Evolutionary conservation across 2,329 filamentous ascomycete species (phyloP).

Genomic region (Cladophialophora exuberans): DNA sequence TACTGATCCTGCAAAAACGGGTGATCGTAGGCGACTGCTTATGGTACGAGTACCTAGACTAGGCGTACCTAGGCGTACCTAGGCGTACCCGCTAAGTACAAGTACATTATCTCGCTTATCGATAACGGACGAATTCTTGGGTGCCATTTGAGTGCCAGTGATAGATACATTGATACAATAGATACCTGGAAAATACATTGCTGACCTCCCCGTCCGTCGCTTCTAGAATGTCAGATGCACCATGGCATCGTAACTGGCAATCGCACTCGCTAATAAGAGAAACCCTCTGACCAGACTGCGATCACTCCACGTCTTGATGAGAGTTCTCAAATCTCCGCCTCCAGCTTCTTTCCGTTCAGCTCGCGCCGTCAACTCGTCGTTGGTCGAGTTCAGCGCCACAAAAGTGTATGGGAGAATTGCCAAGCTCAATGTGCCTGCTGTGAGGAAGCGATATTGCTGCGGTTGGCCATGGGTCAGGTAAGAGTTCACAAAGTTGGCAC

Average conservation of each 20-base stretch:
- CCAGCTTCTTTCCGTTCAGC: conserved; percentile 1
- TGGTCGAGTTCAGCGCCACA: conserved; percentile 1
- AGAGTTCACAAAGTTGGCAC: conserved; percentile 14
- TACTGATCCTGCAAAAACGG: too few species aligned
- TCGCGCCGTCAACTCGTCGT: conserved; percentile 4
- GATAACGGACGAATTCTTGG: too few species aligned
- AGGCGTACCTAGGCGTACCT: too few species aligned
- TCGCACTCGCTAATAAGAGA: conserved; percentile 8
- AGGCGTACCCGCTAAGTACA: too few species aligned
- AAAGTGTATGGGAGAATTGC: conserved; percentile 13
- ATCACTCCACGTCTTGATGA: conserved; percentile 5
- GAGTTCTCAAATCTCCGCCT: not conserved
- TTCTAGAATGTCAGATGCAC: conserved; percentile 11
- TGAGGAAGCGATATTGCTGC: conserved; percentile 15
- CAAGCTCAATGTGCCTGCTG: conserved; percentile 8
- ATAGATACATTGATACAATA: too few species aligned
- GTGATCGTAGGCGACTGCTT: too few species aligned
- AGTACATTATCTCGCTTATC: too few species aligned
- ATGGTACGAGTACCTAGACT: too few species aligned
- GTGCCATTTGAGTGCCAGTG: too few species aligned
- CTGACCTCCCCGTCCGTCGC: not conserved
- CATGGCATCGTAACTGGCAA: conserved; percentile 10
- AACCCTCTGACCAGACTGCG: conserved; percentile 6
- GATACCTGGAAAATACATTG: too few species aligned
- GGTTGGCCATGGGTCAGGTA: conserved; percentile 16